Conservation (phyloP, 306 rosid genomes). For the Morella rubra region DNA sequence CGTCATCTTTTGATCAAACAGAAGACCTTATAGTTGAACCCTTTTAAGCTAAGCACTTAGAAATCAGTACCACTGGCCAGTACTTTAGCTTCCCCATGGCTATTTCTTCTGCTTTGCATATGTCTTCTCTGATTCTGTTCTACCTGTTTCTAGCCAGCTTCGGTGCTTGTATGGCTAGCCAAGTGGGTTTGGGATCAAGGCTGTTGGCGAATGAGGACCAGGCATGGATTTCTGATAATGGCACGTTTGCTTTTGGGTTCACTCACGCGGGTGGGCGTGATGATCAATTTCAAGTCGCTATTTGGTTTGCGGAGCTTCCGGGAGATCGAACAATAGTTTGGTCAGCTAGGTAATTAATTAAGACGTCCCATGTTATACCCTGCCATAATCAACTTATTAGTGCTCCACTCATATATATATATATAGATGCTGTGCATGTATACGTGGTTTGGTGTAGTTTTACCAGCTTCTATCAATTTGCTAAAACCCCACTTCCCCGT, state of each 20-base stretch:
- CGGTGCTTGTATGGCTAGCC: slow-evolving; percentile 36
- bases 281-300: slow-evolving; percentile 42
- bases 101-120: slow-evolving; percentile 1
- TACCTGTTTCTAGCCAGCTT: slow-evolving; percentile 29
- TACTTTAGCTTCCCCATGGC: slow-evolving; percentile 30
- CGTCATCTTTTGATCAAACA: not conserved
- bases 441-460: too few species aligned
- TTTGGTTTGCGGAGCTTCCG: slow-evolving; percentile 85
- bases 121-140: slow-evolving; percentile 27
- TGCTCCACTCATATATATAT: too few species aligned
- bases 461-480: too few species aligned
- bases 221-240: slow-evolving; percentile 66
- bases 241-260: slow-evolving; percentile 90
- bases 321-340: slow-evolving; percentile 72
- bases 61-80: not conserved
- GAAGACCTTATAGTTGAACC: slow-evolving; percentile 8
- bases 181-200: slow-evolving; percentile 55
- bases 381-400: too few species aligned
- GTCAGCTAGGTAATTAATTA: slow-evolving; percentile 68
- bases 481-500: too few species aligned
- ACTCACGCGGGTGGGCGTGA: slow-evolving; percentile 33
- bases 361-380: not conserved
- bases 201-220: slow-evolving; percentile 53
- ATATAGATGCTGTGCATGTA: too few species aligned
- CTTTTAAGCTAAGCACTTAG: slow-evolving; percentile 24